Evolutionary conservation across 2,329 filamentous ascomycete species (phyloP), one percentile per base, ranked within the genome.

Genomic region (Aspergillus alliaceus): DNA sequence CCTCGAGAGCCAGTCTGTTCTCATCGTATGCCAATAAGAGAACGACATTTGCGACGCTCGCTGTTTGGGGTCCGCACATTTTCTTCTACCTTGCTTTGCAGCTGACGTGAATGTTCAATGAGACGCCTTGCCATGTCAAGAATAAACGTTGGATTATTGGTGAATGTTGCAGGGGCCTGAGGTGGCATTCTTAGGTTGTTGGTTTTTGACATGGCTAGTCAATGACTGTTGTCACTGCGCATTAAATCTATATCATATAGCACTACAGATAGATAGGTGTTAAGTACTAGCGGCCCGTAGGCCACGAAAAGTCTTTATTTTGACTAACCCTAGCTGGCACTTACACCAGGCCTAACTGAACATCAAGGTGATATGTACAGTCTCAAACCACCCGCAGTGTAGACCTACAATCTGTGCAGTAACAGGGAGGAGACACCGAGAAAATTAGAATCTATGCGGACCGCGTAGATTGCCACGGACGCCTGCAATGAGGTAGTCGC

Each of bases 281-380:
- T n/a, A n/a, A 8, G n/a, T n/a, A n/a, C n/a, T 53, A 31, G 47
- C 50, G 65, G 51, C 64, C 63, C 65, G 55, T 62, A 51, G 63
- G 63, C 60, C 65, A 67, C 58, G 46, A 39, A 58, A 65, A 51
- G 58, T 58, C 49, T 59, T 67, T 65, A 35, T 66, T 66, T 66
- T 53, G 47, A 62, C 59, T 66, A 65, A 53, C 55, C 52, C 64
- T 67, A 67, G 49, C 64, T 60, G 58, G 52, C 53, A 56, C 50
- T 54, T 46, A 56, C 51, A 59, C 60, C 56, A 59, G 56, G 54
- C 18, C 50, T 62, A 60, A 57, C 59, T 61, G 51, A 24, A 60
- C 49, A 55, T 32, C 52, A 53, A 51, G 44, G 54, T 24, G 57
- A 57, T 66, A 67, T 64, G 63, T 66, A 66, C 63, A 67, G 57